These are phyloP conservation scores for Penicillium rolfsii DNA, from an alignment of 2,329 filamentous ascomycete genomes.

Conservation along the genomic window DNA sequence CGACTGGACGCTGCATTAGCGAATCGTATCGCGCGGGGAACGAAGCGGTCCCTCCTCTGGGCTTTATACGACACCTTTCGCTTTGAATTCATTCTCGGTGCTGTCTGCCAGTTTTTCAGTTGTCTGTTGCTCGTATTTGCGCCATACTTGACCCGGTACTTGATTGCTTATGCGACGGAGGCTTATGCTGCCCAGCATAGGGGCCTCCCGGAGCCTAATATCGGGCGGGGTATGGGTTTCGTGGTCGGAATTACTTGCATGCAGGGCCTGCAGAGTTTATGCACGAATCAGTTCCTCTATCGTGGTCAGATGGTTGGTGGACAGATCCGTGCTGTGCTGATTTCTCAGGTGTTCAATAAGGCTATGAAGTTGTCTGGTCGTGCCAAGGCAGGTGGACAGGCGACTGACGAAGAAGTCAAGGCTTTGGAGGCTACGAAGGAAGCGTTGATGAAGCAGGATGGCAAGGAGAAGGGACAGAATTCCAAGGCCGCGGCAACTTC, in stretches of 20 bases:
- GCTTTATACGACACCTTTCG: constrained; percentile 86
- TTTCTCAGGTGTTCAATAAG: constrained; percentile 88
- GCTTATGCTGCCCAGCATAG: constrained; percentile 69
- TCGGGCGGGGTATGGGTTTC: constrained; percentile 77
- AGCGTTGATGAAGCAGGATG: constrained; percentile 42
- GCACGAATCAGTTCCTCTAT: constrained; percentile 90
- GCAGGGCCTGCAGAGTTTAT: constrained; percentile 80
- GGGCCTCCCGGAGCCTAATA: constrained; percentile 61
- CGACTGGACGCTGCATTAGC: constrained; percentile 71
- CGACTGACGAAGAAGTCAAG: constrained; percentile 55
- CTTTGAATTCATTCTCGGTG: constrained; percentile 82
- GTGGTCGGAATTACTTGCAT: constrained; percentile 83
- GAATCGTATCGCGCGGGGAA: constrained; percentile 66
- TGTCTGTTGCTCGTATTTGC: constrained; percentile 75
- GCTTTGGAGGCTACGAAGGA: constrained; percentile 48
- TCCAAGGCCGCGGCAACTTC: constrained; percentile 41
- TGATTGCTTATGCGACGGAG: constrained; percentile 81
- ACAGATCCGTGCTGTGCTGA: constrained; percentile 77
- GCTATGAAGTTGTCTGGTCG: constrained; percentile 85
- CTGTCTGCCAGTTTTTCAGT: constrained; percentile 73
- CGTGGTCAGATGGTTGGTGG: constrained; percentile 90
- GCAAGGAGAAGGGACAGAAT: constrained; percentile 37
- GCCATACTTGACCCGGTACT: constrained; percentile 80
- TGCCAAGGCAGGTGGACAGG: constrained; percentile 78
- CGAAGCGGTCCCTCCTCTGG: constrained; percentile 74